These are phyloP conservation scores for Amanita pallidorosea DNA, from an alignment of 768 basidiomycete genomes.

Conservation along the genomic window DNA sequence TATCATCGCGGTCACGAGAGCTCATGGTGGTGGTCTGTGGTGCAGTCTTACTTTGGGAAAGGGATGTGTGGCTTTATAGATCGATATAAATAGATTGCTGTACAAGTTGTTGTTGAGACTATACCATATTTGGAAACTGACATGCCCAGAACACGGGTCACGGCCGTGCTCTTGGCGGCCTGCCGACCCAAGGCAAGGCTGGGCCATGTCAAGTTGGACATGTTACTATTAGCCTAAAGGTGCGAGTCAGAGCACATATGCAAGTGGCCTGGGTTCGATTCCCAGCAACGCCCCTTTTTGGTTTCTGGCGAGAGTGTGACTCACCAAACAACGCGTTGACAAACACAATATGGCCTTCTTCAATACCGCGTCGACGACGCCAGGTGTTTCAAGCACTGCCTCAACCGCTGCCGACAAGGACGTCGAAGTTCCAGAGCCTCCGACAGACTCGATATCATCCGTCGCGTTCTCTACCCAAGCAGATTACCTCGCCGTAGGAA, in stretches of 20 bases:
- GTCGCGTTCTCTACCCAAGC: conserved; percentile 77
- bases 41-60: background rate
- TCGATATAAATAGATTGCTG: background rate
- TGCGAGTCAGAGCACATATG: too few relatives aligned
- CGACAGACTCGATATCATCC: conserved; percentile 79
- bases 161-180: too few relatives aligned
- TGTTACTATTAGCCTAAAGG: too few relatives aligned
- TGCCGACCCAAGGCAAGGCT: too few relatives aligned
- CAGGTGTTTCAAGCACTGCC: conserved; percentile 19
- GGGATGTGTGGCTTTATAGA: background rate
- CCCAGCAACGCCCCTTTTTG: conserved; percentile 14
- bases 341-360: conserved; percentile 29
- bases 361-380: conserved; percentile 17
- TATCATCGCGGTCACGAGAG: conserved; percentile 2
- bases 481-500: conserved; percentile 85
- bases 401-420: conserved; percentile 54
- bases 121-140: background rate
- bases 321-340: background rate
- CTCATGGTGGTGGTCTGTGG: background rate
- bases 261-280: conserved; percentile 41
- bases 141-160: background rate
- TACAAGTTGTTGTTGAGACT: background rate
- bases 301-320: background rate
- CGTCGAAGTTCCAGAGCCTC: conserved; percentile 71
- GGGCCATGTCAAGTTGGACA: too few relatives aligned